Conservation (phyloP, 2,329 filamentous ascomycete genomes). For the Emergomyces pasteurianus region DNA sequence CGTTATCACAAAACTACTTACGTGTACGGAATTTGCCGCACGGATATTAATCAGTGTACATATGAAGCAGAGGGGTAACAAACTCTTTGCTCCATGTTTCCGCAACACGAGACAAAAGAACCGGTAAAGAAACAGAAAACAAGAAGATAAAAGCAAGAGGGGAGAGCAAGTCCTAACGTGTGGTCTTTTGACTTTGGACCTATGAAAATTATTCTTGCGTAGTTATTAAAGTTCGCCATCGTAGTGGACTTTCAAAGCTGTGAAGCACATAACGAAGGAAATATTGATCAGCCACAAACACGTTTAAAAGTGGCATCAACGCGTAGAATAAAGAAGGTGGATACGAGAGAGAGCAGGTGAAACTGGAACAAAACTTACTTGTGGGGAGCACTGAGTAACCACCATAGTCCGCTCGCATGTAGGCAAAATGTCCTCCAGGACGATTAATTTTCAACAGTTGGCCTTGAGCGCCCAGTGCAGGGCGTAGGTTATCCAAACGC, state of each 20-base stretch:
- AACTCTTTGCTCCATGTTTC: not conserved
- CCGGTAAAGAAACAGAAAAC: no score
- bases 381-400: conserved; percentile 36
- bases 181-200: not conserved
- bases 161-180: no score
- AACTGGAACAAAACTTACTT: conserved; percentile 26
- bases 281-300: conserved; percentile 9
- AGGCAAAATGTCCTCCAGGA: conserved; percentile 34
- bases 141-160: no score
- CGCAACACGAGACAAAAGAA: no score
- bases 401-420: conserved; percentile 40
- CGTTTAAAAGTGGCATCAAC: not conserved
- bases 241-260: conserved; percentile 35
- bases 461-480: conserved; percentile 37
- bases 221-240: conserved; percentile 24
- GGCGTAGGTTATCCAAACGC: conserved; percentile 34
- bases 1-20: no score
- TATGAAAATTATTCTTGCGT: not conserved
- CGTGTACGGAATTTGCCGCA: not conserved
- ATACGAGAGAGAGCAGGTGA: not conserved
- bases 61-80: not conserved
- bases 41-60: not conserved
- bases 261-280: not conserved
- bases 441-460: conserved; percentile 40
- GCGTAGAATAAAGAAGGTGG: not conserved